Base-by-base conservation (phyloP, 2,329 filamentous ascomycete genomes). In the Diaporthe citriasiana region DNA sequence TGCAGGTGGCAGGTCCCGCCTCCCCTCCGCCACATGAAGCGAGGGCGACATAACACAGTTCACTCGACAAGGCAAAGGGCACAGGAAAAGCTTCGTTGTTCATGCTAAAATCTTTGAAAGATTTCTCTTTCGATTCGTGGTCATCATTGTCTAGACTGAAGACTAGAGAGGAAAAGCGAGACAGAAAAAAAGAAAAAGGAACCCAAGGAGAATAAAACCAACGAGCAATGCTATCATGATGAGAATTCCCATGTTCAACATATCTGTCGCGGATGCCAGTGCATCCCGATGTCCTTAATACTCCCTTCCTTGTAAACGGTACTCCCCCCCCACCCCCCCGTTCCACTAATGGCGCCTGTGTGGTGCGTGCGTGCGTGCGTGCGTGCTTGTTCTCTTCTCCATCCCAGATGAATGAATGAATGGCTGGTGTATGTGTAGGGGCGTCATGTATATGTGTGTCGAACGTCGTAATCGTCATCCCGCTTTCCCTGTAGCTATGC, bases 101-200 rank as follows among this genome's bases (percentile, higher is more conserved):
- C 10, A n/a, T 38, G 8, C 47, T 8, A 30, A 53, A 50, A 50
- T n/a, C 8, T n/a, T 27, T 50, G 30, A 40, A 53, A 53, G n/a
- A 51, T 40, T 35, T 33, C 30, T 63, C 40, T 53, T 40, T 65
- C 50, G 38, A 27, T 70, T 73, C 70, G 53, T 74, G 33, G 72
- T 74, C 68, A 63, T 74, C 59, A 51, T 69, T 71, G 65, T 74
- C 56, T 72, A 74, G 69, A 72, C 56, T 68, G 50, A 65, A 33
- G 57, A 74, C 68, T 68, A 50, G 33, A 47, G 22, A 15, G 55
- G 19, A 57, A 35, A 59, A n/a, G 25, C 53, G 38, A 10, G 22
- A 59, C 17, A 8, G 8, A 25, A 33, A 9, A 10, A 50, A 12
- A 50, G 40, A 8, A 50, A 57, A n/a, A 33, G 7, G 22, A 42